phyloP scores from a whole-genome alignment of 2,329 filamentous ascomycete genomes.

The Alternaria viburni region DNA sequence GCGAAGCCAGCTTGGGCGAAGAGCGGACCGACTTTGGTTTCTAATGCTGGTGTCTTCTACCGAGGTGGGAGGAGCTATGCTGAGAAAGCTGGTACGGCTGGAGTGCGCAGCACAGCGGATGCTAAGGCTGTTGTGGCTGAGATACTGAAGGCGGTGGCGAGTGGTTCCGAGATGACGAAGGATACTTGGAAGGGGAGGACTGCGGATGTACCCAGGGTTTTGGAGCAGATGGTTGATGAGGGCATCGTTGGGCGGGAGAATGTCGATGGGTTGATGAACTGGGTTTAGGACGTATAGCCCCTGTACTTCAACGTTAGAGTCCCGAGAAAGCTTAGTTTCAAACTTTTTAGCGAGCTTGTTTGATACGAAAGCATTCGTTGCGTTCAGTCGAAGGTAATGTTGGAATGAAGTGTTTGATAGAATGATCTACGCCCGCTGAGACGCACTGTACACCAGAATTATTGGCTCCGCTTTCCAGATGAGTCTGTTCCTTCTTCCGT shows the following conservation, averaged over 20 bases:
- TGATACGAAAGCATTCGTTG: too few relatives aligned
- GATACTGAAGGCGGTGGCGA: constrained; percentile 52
- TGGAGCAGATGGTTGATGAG: constrained; percentile 61
- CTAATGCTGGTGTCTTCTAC: constrained; percentile 49
- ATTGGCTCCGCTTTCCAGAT: too few relatives aligned
- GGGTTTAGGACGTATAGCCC: too few relatives aligned
- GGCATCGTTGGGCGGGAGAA: constrained; percentile 51
- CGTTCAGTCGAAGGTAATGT: too few relatives aligned
- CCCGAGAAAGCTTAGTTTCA: too few relatives aligned
- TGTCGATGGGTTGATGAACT: constrained; percentile 25
- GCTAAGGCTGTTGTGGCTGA: constrained; percentile 58
- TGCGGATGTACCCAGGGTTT: constrained; percentile 51
- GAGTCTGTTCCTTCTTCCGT: too few relatives aligned
- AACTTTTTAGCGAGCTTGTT: too few relatives aligned
- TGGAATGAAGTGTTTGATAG: too few relatives aligned
- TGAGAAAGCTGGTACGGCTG: constrained; percentile 34
- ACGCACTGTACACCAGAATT: too few relatives aligned
- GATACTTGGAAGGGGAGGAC: constrained; percentile 49
- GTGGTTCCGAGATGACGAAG: constrained; percentile 43
- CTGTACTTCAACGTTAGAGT: too few relatives aligned
- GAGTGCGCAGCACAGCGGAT: constrained; percentile 53
- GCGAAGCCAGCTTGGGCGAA: constrained; percentile 41
- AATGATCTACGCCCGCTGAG: too few relatives aligned
- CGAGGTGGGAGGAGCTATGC: constrained; percentile 42
- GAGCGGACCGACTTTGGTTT: constrained; percentile 42